A percentile compares a stretch with the other conserved stretches of the same genome.
Evolutionary conservation across 495 filamentous ascomycete species (phyloP).

Genomic region (Hyaloscypha bicolor): DNA sequence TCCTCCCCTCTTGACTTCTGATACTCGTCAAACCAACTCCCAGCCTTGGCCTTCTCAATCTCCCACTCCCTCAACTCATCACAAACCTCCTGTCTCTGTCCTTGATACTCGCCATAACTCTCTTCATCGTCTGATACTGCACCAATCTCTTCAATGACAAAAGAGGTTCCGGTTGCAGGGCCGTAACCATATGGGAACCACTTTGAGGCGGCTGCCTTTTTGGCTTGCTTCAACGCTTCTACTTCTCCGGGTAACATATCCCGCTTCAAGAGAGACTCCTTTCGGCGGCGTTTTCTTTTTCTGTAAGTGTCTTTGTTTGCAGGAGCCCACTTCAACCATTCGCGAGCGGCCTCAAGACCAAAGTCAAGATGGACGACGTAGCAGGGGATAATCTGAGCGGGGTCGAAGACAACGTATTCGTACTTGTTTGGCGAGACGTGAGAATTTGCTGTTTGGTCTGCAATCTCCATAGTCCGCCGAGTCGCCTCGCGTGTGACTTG

Average conservation of each 20-base stretch:
- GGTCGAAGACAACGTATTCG: slow-evolving; percentile 47
- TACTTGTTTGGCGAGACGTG: slow-evolving; percentile 37
- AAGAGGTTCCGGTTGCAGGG: slow-evolving; percentile 36
- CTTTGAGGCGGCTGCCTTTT: slow-evolving; percentile 40
- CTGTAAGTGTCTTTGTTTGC: neutral
- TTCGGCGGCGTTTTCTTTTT: neutral
- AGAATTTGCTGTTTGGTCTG: slow-evolving; percentile 34
- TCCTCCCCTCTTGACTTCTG: slow-evolving; percentile 3
- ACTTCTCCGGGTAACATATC: slow-evolving; percentile 32
- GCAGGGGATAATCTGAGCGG: slow-evolving; percentile 42
- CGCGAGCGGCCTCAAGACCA: slow-evolving; percentile 27
- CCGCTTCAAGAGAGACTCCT: slow-evolving; percentile 5
- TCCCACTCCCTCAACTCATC: slow-evolving; percentile 31
- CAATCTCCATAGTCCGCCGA: slow-evolving; percentile 24
- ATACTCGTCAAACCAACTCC: slow-evolving; percentile 26
- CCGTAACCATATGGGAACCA: slow-evolving; percentile 48
- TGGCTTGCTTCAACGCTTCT: slow-evolving; percentile 34
- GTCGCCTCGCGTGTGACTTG: slow-evolving; percentile 31
- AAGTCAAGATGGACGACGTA: slow-evolving; percentile 46
- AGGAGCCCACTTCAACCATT: slow-evolving; percentile 21
- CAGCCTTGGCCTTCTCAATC: neutral
- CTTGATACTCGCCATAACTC: slow-evolving; percentile 46
- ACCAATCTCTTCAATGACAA: slow-evolving; percentile 45
- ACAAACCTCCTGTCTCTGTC: slow-evolving; percentile 26
- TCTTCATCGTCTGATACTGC: slow-evolving; percentile 46